Evolutionary conservation across 1,284 basidiomycete genomes (phyloP).

Genomic region (Tilletia horrida): DNA sequence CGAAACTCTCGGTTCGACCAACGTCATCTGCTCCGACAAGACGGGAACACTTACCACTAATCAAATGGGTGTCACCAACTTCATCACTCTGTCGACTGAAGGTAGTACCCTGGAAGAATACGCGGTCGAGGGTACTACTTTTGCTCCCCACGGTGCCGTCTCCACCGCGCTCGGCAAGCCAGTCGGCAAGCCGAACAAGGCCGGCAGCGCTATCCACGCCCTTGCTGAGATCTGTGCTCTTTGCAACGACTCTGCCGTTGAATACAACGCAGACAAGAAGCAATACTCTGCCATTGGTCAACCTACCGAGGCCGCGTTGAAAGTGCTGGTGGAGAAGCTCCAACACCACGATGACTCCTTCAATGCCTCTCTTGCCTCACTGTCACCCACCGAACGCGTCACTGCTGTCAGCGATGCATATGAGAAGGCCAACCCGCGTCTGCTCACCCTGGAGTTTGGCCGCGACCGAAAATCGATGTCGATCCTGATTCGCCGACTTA

Average conservation of each 20-base stretch:
- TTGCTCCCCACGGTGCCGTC: constrained; percentile 44
- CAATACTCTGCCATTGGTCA: constrained; percentile 83
- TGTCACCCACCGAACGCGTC: constrained; percentile 67
- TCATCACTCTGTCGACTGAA: constrained; percentile 28
- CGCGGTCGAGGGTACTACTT: constrained; percentile 46
- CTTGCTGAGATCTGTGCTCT: constrained; percentile 49
- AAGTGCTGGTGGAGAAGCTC: constrained; percentile 76
- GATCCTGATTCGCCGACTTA: constrained; percentile 66
- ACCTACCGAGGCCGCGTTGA: constrained; percentile 68
- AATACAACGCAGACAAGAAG: constrained; percentile 63
- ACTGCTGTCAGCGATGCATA: constrained; percentile 75
- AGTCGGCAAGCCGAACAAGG: constrained; percentile 33
- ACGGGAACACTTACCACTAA: constrained; percentile 54
- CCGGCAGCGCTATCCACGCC: constrained; percentile 44
- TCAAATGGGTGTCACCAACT: constrained; percentile 52
- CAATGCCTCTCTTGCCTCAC: constrained; percentile 62
- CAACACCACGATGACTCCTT: constrained; percentile 58
- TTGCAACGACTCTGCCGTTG: constrained; percentile 51
- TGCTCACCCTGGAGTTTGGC: constrained; percentile 93
- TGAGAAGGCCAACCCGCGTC: constrained; percentile 73
- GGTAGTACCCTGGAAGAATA: constrained; percentile 30
- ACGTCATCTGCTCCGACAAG: constrained; percentile 56
- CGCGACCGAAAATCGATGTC: constrained; percentile 99
- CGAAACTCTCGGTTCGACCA: constrained; percentile 53
- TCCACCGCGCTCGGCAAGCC: constrained; percentile 31